These are phyloP conservation scores for Tuctoria greenei DNA, from an alignment of 176 grass and related monocot genomes.

Conservation along the genomic window DNA sequence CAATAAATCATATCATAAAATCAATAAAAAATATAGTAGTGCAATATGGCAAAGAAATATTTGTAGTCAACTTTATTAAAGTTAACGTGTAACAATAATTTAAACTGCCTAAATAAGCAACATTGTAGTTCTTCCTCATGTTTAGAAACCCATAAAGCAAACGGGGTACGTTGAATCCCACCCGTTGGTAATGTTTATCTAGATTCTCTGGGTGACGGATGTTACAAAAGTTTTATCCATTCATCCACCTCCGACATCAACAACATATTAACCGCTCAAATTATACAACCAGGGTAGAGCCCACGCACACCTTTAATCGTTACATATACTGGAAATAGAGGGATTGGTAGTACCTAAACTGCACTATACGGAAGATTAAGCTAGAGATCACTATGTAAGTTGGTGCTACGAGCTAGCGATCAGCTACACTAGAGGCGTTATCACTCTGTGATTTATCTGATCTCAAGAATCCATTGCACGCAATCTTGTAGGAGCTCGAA, in stretches of 20 bases:
- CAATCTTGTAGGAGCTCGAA: conserved; percentile 72
- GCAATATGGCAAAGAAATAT: no score
- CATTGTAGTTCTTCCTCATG: background rate
- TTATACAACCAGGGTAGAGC: background rate
- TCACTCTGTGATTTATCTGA: conserved; percentile 24
- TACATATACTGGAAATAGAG: background rate
- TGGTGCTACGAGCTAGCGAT: conserved; percentile 15
- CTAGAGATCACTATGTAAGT: background rate
- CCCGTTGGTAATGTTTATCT: background rate
- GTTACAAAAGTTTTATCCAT: background rate
- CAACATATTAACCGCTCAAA: background rate
- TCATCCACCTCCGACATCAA: background rate
- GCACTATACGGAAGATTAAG: background rate
- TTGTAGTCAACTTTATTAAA: background rate
- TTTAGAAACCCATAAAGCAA: background rate
- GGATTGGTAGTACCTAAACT: background rate
- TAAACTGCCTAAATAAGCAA: background rate
- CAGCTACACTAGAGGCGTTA: background rate
- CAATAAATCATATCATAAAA: background rate
- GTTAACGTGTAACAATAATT: background rate
- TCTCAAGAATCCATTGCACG: conserved; percentile 69
- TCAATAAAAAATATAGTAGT: background rate
- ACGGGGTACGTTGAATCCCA: no score
- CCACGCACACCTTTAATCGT: background rate
- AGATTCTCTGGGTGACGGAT: background rate